A percentile compares a stretch with the other conserved stretches of the same genome.
Conservation (phyloP, 495 filamentous ascomycete species). For the Cairneyella variabilis region DNA sequence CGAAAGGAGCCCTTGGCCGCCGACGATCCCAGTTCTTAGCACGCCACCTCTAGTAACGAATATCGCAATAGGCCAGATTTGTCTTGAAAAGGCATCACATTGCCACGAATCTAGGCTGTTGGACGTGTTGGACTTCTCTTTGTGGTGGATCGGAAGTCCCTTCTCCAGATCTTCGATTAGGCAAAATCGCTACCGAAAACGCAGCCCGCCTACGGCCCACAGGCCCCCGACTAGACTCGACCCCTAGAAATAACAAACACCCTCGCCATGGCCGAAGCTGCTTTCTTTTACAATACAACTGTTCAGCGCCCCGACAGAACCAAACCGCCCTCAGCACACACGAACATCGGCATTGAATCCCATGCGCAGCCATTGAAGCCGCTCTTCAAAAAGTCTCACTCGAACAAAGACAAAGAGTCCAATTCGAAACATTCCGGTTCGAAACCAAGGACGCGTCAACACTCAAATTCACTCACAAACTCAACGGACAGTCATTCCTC, state of each 20-base stretch:
- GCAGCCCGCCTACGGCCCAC: background rate
- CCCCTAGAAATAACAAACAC: background rate
- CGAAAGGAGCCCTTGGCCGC: background rate
- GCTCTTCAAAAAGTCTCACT: background rate
- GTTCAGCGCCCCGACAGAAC: constrained; percentile 6
- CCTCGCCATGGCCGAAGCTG: constrained; percentile 19
- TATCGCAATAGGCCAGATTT: background rate
- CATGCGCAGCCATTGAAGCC: constrained; percentile 6
- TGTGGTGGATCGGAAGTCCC: background rate
- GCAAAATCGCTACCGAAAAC: constrained; percentile 13
- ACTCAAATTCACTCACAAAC: background rate
- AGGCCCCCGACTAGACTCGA: background rate
- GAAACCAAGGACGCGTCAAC: constrained; percentile 5
- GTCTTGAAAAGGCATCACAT: no score
- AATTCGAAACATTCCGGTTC: constrained; percentile 8
- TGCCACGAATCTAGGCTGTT: background rate
- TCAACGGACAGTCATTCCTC: background rate
- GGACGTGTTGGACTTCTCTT: background rate
- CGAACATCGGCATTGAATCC: constrained; percentile 5
- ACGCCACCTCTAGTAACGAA: constrained; percentile 2
- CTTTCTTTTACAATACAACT: constrained; percentile 18
- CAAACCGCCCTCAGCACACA: constrained; percentile 12
- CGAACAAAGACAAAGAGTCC: background rate
- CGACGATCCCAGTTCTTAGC: background rate
- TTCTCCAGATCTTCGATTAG: constrained; percentile 16